Base-by-base conservation (phyloP, 2,329 filamentous ascomycete species). In the Colletotrichum tropicicola region DNA sequence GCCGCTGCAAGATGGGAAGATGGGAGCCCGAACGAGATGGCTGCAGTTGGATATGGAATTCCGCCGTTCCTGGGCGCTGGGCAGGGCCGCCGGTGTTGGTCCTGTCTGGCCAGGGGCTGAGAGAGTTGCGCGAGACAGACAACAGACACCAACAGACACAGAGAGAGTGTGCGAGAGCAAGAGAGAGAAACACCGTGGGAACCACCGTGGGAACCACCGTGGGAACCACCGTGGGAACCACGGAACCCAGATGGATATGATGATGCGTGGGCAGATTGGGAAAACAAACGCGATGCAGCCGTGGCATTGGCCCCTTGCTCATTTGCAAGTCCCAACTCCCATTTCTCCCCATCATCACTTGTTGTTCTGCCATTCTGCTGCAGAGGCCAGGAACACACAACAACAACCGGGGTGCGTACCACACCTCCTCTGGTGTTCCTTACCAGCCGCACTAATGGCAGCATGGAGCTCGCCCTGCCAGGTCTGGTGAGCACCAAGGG, bases 1-100 rank as follows among this genome's bases (percentile, higher is more conserved):
- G 56, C 60, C 48, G 48, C 55, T 64, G 56, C 56, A 64, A 64
- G 48, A 59, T 52, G 43, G 54, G 44, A 35, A 35, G 13, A 35
- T n/a, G n/a, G 30, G 39, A 43, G n/a, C n/a, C 55, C 25, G 21
- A 43, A 60, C 15, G 32, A 47, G 41, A 59, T 13, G 56, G 48
- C 9, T 39, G 28, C 54, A 52, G 23, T 21, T 43, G 25, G 44
- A 23, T 48, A 43, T 58, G 59, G 45, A 32, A 41, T 52, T 45
- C 21, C 7, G 43, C 30, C 21, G 39, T 45, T 39, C 30, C 41
- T 55, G 58, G 39, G 8, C 17, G 8, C 5, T n/a, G n/a, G 37
- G 7, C 35, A 41, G 6, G 8, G n/a, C n/a, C n/a, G n/a, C n/a
- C n/a, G n/a, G n/a, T n/a, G n/a, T n/a, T n/a, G n/a, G n/a, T n/a